phyloP scores from a whole-genome alignment of 1,284 basidiomycete species.

The Phellopilus nigrolimitatus region DNA sequence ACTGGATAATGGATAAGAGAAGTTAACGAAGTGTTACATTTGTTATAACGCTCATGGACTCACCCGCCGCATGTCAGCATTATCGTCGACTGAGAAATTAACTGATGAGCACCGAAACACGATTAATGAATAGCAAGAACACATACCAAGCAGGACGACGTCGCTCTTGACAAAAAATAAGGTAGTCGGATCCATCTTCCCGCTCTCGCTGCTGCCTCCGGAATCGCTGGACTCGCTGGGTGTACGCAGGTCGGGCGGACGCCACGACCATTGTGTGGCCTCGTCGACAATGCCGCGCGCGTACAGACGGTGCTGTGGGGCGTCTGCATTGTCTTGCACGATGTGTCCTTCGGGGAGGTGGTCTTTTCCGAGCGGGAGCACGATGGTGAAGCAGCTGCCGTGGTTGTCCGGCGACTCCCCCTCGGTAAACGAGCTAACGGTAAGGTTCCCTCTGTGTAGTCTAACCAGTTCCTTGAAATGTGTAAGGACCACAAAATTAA shows the following conservation, averaged over 20 bases:
- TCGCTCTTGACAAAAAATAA: conserved; percentile 26
- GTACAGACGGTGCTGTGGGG: conserved; percentile 22
- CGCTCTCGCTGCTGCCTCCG: conserved; percentile 21
- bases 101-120: background rate
- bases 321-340: conserved; percentile 20
- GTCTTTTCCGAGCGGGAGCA: conserved; percentile 26
- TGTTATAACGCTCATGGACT: conserved; percentile 26
- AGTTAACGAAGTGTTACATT: background rate
- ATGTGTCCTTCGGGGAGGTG: conserved; percentile 28
- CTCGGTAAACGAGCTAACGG: conserved; percentile 23
- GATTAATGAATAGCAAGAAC: background rate
- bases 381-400: conserved; percentile 29
- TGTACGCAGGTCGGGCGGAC: conserved; percentile 19
- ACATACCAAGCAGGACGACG: conserved; percentile 25
- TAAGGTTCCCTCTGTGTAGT: conserved; percentile 27
- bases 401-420: conserved; percentile 22
- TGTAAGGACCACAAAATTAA: background rate
- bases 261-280: conserved; percentile 25
- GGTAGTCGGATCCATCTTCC: conserved; percentile 21
- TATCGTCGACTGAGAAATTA: conserved; percentile 26
- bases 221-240: conserved; percentile 24
- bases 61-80: conserved; percentile 27
- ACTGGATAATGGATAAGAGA: conserved; percentile 11
- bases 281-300: conserved; percentile 29
- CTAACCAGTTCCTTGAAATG: conserved; percentile 26